These are phyloP conservation scores for Aechmea fasciata DNA, from an alignment of 176 grass and related monocot genomes.

Conservation along the genomic window DNA sequence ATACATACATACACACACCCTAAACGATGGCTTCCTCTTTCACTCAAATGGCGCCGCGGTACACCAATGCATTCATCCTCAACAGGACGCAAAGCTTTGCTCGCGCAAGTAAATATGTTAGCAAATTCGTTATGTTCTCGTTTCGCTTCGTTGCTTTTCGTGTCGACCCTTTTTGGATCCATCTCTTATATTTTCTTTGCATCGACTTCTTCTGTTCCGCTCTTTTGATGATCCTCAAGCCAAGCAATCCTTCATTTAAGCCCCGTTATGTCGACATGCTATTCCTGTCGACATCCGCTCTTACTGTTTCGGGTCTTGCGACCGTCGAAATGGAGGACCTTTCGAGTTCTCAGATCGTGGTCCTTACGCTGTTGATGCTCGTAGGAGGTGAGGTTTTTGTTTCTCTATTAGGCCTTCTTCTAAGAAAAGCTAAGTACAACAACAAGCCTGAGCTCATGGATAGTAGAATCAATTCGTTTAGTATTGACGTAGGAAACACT, in stretches of 20 bases:
- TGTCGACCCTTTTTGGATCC: constrained; percentile 36
- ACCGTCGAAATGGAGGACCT: constrained; percentile 63
- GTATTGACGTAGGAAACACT: constrained; percentile 7
- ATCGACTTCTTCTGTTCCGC: constrained; percentile 53
- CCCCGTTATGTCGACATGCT: constrained; percentile 41
- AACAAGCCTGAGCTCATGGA: constrained; percentile 4
- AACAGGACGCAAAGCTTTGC: constrained; percentile 29
- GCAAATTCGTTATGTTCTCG: background rate
- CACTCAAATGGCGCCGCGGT: background rate
- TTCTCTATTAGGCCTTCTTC: constrained; percentile 33
- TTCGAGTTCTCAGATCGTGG: constrained; percentile 42
- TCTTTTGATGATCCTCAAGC: constrained; percentile 32
- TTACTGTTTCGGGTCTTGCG: constrained; percentile 63
- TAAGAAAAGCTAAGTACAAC: background rate
- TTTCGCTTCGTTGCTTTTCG: constrained; percentile 25
- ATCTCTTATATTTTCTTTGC: constrained; percentile 45
- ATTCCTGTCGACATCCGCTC: constrained; percentile 52
- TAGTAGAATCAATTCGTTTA: constrained; percentile 12
- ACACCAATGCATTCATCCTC: constrained; percentile 21
- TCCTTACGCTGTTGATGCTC: constrained; percentile 59
- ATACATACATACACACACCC: background rate
- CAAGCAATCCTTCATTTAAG: constrained; percentile 16
- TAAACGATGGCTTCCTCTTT: constrained; percentile 7
- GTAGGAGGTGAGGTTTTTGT: constrained; percentile 68
- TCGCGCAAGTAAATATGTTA: constrained; percentile 11